phyloP scores from a whole-genome alignment of 495 filamentous ascomycete genomes.

The Penicillium chermesinum region DNA sequence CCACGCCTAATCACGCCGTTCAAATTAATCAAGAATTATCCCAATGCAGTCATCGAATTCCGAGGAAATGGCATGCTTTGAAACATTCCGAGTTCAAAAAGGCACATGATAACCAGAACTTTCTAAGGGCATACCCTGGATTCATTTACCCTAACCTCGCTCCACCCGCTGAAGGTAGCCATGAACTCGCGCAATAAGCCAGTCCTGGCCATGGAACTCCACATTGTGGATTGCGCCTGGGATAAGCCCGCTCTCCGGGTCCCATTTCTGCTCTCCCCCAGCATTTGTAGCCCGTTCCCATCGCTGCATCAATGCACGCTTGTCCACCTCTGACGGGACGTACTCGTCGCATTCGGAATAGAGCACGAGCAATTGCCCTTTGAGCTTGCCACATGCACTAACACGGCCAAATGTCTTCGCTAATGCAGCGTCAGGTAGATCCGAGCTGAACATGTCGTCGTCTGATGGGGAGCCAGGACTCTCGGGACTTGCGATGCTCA shows the following conservation, averaged over 20 bases:
- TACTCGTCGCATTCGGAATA: neutral
- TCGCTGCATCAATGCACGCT: neutral
- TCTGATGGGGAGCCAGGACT: neutral
- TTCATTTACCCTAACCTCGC: neutral
- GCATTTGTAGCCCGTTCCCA: neutral
- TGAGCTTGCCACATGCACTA: neutral
- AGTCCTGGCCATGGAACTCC: neutral
- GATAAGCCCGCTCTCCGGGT: neutral
- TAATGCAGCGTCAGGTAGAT: neutral
- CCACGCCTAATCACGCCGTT: too few relatives aligned
- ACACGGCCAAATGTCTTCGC: neutral
- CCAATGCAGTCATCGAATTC: conserved; percentile 31
- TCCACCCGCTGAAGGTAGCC: neutral
- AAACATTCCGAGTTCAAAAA: too few relatives aligned
- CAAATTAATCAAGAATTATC: too few relatives aligned
- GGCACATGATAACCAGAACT: too few relatives aligned
- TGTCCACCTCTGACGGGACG: neutral
- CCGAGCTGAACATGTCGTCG: neutral
- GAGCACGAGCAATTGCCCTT: neutral
- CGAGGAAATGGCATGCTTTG: conserved; percentile 27
- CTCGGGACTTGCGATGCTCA: neutral
- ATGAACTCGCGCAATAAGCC: neutral
- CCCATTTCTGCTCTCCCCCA: neutral
- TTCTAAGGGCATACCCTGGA: too few relatives aligned
- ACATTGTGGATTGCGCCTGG: neutral